Percentiles rank a stretch among this genome's conserved stretches.
Conservation (phyloP, 1,139 yeast species). For the Protomyces gravidus region DNA sequence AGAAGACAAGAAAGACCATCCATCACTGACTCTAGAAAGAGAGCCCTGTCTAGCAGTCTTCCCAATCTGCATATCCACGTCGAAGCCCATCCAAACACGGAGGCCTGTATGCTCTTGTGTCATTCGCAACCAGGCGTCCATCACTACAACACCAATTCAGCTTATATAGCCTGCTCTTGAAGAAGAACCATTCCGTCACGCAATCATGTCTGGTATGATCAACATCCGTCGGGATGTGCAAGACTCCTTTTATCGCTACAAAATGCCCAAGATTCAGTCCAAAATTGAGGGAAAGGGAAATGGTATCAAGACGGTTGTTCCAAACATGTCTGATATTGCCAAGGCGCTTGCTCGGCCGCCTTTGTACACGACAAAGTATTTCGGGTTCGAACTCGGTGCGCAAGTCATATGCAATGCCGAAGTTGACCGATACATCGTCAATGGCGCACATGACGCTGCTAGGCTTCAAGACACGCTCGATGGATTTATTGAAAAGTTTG, state of each 20-base stretch:
- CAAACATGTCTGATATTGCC: conserved; percentile 87
- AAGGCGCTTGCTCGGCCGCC: conserved; percentile 93
- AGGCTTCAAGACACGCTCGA: conserved; percentile 92
- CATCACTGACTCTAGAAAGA: neutral
- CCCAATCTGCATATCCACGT: neutral
- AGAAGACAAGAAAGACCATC: neutral
- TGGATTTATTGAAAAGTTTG: conserved; percentile 88
- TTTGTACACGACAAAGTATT: conserved; percentile 78
- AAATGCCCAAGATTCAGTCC: conserved; percentile 96
- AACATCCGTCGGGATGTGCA: conserved; percentile 95
- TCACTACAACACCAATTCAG: neutral
- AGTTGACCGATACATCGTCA: conserved; percentile 82
- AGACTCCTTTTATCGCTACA: conserved; percentile 98
- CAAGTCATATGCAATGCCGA: conserved; percentile 78
- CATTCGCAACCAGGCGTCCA: neutral
- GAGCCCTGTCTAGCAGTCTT: too few species aligned
- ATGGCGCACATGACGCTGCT: conserved; percentile 88
- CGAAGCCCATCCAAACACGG: neutral
- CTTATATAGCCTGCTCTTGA: neutral
- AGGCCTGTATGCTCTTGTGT: conserved; percentile 2
- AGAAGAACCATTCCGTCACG: neutral
- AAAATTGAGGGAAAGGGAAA: conserved; percentile 99
- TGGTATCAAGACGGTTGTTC: conserved; percentile 94
- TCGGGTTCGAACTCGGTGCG: conserved; percentile 96
- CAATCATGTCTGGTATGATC: conserved; percentile 66